A percentile compares a stretch with the other conserved stretches of the same genome.
Conservation (phyloP, 176 grass and related monocot species). For the Hordeum marinum region DNA sequence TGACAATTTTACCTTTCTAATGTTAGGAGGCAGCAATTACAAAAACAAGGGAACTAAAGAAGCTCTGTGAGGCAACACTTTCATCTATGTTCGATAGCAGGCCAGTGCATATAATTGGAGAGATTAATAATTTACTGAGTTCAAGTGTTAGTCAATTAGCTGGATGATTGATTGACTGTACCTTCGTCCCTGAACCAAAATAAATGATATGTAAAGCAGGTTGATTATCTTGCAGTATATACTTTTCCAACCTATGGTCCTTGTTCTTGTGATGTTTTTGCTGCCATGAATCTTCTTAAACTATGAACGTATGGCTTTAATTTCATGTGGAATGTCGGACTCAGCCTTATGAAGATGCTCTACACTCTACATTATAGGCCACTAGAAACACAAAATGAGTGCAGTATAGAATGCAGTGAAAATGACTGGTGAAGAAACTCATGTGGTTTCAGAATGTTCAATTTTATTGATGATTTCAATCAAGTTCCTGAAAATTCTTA, state of each 20-base stretch:
- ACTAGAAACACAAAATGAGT: not conserved
- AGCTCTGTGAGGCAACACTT: slow-evolving; percentile 66
- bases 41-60: slow-evolving; percentile 84
- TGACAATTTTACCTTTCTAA: slow-evolving; percentile 14
- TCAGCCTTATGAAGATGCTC: not conserved
- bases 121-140: slow-evolving; percentile 76
- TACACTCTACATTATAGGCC: not conserved
- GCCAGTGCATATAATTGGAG: slow-evolving; percentile 86
- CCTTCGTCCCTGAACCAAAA: not conserved
- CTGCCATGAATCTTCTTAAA: not conserved
- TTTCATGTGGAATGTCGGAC: not conserved
- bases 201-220: slow-evolving; percentile 13
- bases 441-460: not conserved
- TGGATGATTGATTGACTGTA: slow-evolving; percentile 34
- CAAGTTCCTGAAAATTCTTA: not conserved
- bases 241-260: slow-evolving; percentile 3
- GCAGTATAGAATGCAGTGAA: not conserved
- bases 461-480: not conserved
- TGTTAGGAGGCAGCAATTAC: slow-evolving; percentile 66
- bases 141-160: slow-evolving; percentile 51
- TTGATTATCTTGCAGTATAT: slow-evolving; percentile 10
- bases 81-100: slow-evolving; percentile 91
- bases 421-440: not conserved
- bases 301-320: not conserved
- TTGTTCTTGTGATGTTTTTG: not conserved